These are phyloP conservation scores for Heterobasidion irregulare DNA, from an alignment of 1,284 basidiomycete genomes.

Conservation along the genomic window DNA sequence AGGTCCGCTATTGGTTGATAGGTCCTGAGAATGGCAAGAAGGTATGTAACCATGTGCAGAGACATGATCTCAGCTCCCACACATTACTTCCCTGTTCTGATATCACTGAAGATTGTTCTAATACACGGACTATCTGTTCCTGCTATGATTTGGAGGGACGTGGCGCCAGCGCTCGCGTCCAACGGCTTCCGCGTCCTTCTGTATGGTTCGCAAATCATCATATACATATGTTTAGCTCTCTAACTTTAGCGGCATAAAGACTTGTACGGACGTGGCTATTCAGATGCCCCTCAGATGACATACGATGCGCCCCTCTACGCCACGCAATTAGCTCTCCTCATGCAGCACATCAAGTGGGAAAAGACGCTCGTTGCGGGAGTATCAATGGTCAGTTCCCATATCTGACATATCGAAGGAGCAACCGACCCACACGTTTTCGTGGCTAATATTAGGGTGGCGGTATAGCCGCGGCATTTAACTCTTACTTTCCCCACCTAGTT, in stretches of 20 bases:
- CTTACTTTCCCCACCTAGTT: slow-evolving; percentile 62
- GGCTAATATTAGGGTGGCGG: slow-evolving; percentile 52
- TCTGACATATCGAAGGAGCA: background rate
- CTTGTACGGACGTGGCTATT: slow-evolving; percentile 74
- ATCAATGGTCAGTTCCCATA: slow-evolving; percentile 52
- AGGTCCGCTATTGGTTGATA: slow-evolving; percentile 69
- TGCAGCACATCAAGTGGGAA: slow-evolving; percentile 69
- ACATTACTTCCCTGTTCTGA: background rate
- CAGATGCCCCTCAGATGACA: slow-evolving; percentile 59
- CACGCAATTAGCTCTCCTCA: slow-evolving; percentile 69
- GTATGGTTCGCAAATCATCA: slow-evolving; percentile 40
- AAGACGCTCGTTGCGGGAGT: slow-evolving; percentile 56
- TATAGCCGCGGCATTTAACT: slow-evolving; percentile 59
- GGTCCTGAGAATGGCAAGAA: slow-evolving; percentile 63
- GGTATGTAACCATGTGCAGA: slow-evolving; percentile 27
- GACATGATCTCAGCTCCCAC: background rate
- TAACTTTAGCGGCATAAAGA: slow-evolving; percentile 31
- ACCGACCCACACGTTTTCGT: background rate
- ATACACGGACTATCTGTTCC: slow-evolving; percentile 75
- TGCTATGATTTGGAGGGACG: slow-evolving; percentile 64
- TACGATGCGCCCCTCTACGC: slow-evolving; percentile 60
- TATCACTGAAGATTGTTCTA: slow-evolving; percentile 49
- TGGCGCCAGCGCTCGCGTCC: slow-evolving; percentile 52
- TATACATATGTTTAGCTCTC: background rate
- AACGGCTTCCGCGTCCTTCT: slow-evolving; percentile 67